These are phyloP conservation scores for Entrophospora sp. DNA, from an alignment of 192 early-diverging fungal genomes.

Conservation along the genomic window DNA sequence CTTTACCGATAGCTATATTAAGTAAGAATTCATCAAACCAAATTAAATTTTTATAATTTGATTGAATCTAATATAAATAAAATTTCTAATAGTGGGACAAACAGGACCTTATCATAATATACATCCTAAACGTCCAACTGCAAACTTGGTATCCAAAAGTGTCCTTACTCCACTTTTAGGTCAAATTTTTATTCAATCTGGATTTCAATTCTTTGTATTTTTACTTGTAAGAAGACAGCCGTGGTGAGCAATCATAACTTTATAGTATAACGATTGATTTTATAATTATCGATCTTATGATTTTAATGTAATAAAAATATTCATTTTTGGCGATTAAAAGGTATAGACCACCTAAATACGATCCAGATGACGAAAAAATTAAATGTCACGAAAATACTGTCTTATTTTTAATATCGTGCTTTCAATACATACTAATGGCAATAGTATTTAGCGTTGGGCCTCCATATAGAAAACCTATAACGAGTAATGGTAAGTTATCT, in stretches of 20 bases:
- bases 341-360: slow-evolving; percentile 46
- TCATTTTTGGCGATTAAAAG: slow-evolving; percentile 8
- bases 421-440: slow-evolving; percentile 87
- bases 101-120: slow-evolving; percentile 70
- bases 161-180: slow-evolving; percentile 87
- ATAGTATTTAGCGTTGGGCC: slow-evolving; percentile 93
- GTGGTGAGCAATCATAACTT: too few species aligned
- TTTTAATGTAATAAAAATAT: not conserved
- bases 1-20: slow-evolving; percentile 75
- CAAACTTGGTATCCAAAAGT: slow-evolving; percentile 79
- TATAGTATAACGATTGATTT: slow-evolving; percentile 14
- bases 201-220: slow-evolving; percentile 72
- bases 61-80: too few species aligned
- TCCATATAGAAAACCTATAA: slow-evolving; percentile 84
- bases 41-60: too few species aligned
- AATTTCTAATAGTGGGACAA: slow-evolving; percentile 68
- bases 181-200: slow-evolving; percentile 74
- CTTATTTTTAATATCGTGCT: slow-evolving; percentile 84
- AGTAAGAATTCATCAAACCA: slow-evolving; percentile 39
- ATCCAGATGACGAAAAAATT: slow-evolving; percentile 62
- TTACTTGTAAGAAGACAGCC: slow-evolving; percentile 60
- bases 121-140: slow-evolving; percentile 76
- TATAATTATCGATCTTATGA: not conserved
- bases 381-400: slow-evolving; percentile 83
- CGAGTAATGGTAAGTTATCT: slow-evolving; percentile 68